Percentiles rank a stretch among this genome's conserved stretches.
Conservation (phyloP, 305 asterid genomes). For the Fraxinus albicans region DNA sequence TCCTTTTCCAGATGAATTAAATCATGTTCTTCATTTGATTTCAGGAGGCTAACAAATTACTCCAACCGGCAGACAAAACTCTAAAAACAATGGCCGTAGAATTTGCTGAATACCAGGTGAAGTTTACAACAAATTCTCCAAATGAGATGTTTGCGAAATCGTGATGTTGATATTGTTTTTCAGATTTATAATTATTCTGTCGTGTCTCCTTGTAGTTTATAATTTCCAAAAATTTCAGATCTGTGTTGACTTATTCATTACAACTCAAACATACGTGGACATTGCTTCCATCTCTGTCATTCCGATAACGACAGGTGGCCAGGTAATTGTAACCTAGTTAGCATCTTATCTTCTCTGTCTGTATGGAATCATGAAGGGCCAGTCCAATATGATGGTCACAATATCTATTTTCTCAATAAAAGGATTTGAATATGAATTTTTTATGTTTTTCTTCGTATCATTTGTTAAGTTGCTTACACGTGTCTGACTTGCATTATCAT, state of each 20-base stretch:
- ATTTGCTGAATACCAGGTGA: conserved; percentile 91
- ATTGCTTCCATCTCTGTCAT: conserved; percentile 82
- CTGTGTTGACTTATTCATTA: conserved; percentile 84
- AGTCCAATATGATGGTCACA: neutral
- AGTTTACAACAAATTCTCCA: neutral
- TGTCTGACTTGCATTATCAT: neutral
- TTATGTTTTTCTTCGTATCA: neutral
- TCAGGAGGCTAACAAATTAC: conserved; percentile 87
- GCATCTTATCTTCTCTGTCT: neutral
- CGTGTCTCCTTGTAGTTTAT: conserved; percentile 16
- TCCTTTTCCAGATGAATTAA: neutral
- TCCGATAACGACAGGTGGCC: conserved; percentile 90
- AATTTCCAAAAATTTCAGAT: conserved; percentile 49
- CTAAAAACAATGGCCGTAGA: conserved; percentile 78
- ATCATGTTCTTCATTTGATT: conserved; percentile 25
- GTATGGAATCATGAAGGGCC: conserved; percentile 12
- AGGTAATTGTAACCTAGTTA: conserved; percentile 41
- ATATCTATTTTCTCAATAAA: neutral
- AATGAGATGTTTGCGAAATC: conserved; percentile 12
- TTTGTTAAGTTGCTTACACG: neutral
- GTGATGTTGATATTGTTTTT: conserved; percentile 11
- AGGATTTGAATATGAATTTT: neutral
- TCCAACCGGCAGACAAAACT: conserved; percentile 78
- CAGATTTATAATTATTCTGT: neutral
- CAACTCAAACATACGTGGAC: conserved; percentile 79